A percentile compares a stretch with the other conserved stretches of the same genome.
These are phyloP conservation scores for Puccinia polysora DNA, from an alignment of 1,284 basidiomycete species.

Conservation along the genomic window DNA sequence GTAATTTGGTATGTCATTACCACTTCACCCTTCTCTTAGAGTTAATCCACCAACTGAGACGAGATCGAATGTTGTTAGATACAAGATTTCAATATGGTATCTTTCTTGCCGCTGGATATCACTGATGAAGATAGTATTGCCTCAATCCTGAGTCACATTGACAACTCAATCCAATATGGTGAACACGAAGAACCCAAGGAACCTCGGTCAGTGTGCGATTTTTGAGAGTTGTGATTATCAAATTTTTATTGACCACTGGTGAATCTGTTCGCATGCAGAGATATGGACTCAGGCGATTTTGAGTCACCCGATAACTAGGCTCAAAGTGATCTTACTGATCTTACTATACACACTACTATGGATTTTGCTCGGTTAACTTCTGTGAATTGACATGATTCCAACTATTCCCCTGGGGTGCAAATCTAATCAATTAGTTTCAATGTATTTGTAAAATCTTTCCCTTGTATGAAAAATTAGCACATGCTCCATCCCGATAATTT, in stretches of 20 bases:
- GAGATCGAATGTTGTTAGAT: constrained; percentile 60
- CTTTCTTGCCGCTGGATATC: constrained; percentile 90
- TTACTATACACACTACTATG: too few relatives aligned
- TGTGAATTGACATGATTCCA: too few relatives aligned
- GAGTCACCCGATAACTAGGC: constrained; percentile 6
- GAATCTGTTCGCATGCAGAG: constrained; percentile 41
- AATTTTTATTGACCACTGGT: constrained; percentile 7
- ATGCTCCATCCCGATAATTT: too few relatives aligned
- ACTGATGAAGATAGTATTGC: constrained; percentile 84
- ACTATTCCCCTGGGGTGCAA: too few relatives aligned
- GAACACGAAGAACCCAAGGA: constrained; percentile 52
- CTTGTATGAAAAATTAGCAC: too few relatives aligned
- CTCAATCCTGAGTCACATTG: constrained; percentile 86
- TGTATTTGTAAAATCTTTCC: too few relatives aligned
- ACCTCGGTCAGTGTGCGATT: constrained; percentile 45
- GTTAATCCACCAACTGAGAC: constrained; percentile 25
- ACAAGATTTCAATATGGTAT: constrained; percentile 95
- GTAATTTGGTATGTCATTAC: constrained; percentile 68
- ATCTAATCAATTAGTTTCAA: too few relatives aligned
- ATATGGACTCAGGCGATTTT: constrained; percentile 49
- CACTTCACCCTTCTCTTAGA: constrained; percentile 27
- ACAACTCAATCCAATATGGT: constrained; percentile 70
- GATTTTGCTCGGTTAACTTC: too few relatives aligned
- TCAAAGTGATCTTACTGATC: too few relatives aligned
- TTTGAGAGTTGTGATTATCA: constrained; percentile 24